phyloP scores from a whole-genome alignment of 2,329 filamentous ascomycete species.

The Acephala macrosclerotiorum region DNA sequence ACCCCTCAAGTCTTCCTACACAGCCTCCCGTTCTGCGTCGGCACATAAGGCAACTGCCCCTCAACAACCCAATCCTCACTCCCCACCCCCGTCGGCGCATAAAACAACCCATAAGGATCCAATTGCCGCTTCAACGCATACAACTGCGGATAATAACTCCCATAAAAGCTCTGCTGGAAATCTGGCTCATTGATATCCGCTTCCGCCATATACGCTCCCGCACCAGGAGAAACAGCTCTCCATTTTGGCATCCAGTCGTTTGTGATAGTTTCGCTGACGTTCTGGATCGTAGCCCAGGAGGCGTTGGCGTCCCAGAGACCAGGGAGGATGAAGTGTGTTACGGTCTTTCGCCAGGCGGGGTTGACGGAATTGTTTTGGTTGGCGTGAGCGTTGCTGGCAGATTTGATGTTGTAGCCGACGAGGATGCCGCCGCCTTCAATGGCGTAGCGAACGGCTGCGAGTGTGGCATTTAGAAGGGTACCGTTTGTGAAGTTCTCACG shows the following conservation, averaged over 20 bases:
- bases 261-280: conserved; percentile 47
- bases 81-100: conserved; percentile 32
- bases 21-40: conserved; percentile 31
- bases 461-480: conserved; percentile 35
- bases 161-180: conserved; percentile 43
- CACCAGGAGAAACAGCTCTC: conserved; percentile 34
- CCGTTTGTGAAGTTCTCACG: conserved; percentile 46
- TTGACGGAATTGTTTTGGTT: conserved; percentile 48
- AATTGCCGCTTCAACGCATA: conserved; percentile 56
- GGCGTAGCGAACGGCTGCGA: conserved; percentile 43
- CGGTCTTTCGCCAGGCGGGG: conserved; percentile 35
- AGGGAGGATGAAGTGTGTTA: conserved; percentile 31
- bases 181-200: conserved; percentile 53
- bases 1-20: conserved; percentile 13
- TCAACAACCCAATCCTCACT: conserved; percentile 43
- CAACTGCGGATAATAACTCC: conserved; percentile 39
- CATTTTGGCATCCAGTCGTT: conserved; percentile 29
- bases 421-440: conserved; percentile 46
- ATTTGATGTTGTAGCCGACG: conserved; percentile 39
- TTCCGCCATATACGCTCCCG: conserved; percentile 57
- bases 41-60: conserved; percentile 27
- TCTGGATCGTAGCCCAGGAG: conserved; percentile 53
- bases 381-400: conserved; percentile 32
- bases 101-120: conserved; percentile 53
- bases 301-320: conserved; percentile 37